phyloP scores from a whole-genome alignment of 164 flowering plant species.

The Vitis vinifera region DNA sequence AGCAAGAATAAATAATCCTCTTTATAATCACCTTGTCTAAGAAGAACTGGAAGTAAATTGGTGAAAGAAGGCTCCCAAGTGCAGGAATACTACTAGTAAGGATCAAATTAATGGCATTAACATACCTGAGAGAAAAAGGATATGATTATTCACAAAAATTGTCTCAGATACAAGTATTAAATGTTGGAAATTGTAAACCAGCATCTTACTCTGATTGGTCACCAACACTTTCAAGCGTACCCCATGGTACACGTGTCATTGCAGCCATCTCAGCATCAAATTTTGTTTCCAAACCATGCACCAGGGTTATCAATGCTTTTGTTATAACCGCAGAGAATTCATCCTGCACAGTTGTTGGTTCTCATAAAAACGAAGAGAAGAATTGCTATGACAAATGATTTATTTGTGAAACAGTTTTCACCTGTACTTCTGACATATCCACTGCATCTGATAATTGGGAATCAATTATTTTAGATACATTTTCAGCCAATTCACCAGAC shows the following conservation, averaged over 20 bases:
- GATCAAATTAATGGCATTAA: slow-evolving; percentile 79
- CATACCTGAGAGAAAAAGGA: slow-evolving; percentile 64
- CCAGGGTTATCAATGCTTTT: slow-evolving; percentile 81
- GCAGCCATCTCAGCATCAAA: slow-evolving; percentile 98
- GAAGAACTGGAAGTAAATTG: slow-evolving; percentile 93
- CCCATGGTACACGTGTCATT: slow-evolving; percentile 99
- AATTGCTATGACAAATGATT: background rate
- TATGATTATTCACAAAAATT: background rate
- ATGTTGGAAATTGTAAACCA: background rate
- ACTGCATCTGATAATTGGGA: slow-evolving; percentile 66
- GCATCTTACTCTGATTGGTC: slow-evolving; percentile 90
- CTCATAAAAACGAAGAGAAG: background rate
- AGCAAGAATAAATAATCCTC: background rate
- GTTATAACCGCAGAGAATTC: slow-evolving; percentile 94
- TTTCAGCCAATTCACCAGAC: slow-evolving; percentile 96
- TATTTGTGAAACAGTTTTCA: slow-evolving; percentile 15
- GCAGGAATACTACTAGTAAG: slow-evolving; percentile 86
- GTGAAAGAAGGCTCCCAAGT: slow-evolving; percentile 83
- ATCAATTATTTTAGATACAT: slow-evolving; percentile 82
- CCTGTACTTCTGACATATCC: slow-evolving; percentile 99
- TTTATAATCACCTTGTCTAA: slow-evolving; percentile 76
- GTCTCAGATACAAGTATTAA: background rate
- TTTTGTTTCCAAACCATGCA: slow-evolving; percentile 92
- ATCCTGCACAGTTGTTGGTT: slow-evolving; percentile 56
- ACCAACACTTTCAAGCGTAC: slow-evolving; percentile 96